phyloP scores from a whole-genome alignment of 805 yeast genomes.

The Lipomyces mesembrius region DNA sequence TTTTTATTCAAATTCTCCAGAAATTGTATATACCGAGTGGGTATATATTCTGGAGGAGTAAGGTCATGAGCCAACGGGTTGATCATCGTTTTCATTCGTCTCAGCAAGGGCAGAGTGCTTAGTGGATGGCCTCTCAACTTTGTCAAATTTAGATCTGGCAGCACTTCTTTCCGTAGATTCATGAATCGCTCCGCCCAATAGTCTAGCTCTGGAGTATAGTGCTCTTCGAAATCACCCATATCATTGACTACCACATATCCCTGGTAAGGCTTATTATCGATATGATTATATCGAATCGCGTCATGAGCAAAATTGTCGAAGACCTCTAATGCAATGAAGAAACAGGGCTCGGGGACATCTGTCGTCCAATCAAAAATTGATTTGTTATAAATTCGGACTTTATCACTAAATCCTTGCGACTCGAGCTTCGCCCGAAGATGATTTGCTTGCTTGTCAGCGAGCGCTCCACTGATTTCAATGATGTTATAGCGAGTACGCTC shows the following conservation, averaged over 20 bases:
- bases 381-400: conserved; percentile 68
- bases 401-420: conserved; percentile 55
- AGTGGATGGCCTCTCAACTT: conserved; percentile 61
- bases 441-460: conserved; percentile 61
- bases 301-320: conserved; percentile 87
- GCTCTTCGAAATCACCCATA: conserved; percentile 75
- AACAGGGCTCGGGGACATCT: conserved; percentile 57
- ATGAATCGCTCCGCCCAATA: conserved; percentile 56
- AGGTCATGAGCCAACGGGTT: conserved; percentile 71
- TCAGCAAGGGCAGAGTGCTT: conserved; percentile 53
- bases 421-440: conserved; percentile 46
- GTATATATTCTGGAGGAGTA: conserved; percentile 76
- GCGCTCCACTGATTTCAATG: conserved; percentile 68
- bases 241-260: conserved; percentile 77
- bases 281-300: conserved; percentile 71
- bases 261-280: conserved; percentile 69
- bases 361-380: conserved; percentile 78
- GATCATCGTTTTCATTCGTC: conserved; percentile 54
- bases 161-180: conserved; percentile 53
- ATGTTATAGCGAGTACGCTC: conserved; percentile 67
- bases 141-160: conserved; percentile 41
- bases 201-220: conserved; percentile 50
- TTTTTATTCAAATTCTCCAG: conserved; percentile 63
- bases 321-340: conserved; percentile 78
- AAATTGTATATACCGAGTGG: conserved; percentile 72